phyloP scores from a whole-genome alignment of 176 grass and related monocot species.

The Olyra latifolia region DNA sequence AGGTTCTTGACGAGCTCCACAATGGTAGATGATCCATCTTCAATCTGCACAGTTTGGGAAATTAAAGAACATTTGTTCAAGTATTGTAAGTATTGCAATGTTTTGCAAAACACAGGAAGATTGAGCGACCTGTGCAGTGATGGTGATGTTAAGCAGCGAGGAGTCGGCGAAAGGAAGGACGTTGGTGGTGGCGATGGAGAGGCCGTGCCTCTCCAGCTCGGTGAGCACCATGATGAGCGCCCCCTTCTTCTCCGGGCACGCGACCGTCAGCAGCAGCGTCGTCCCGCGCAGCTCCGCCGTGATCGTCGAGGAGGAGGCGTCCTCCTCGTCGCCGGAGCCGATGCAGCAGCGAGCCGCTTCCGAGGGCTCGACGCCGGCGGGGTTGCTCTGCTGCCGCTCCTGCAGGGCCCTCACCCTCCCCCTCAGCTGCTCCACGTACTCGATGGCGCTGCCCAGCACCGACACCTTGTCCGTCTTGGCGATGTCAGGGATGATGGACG shows the following conservation, averaged over 20 bases:
- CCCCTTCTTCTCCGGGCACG: slow-evolving; percentile 44
- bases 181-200: slow-evolving; percentile 29
- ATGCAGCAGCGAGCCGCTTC: background rate
- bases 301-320: background rate
- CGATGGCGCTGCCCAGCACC: slow-evolving; percentile 22
- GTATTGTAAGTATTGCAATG: no score
- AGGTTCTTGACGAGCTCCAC: slow-evolving; percentile 45
- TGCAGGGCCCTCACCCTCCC: slow-evolving; percentile 21
- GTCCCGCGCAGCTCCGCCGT: slow-evolving; percentile 16
- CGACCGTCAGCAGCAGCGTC: slow-evolving; percentile 22
- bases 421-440: slow-evolving; percentile 26
- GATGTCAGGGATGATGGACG: slow-evolving; percentile 31
- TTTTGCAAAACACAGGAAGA: background rate
- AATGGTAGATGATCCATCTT: slow-evolving; percentile 24
- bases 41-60: slow-evolving; percentile 27
- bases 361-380: no score
- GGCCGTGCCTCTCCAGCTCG: slow-evolving; percentile 36
- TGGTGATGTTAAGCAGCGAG: slow-evolving; percentile 31
- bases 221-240: slow-evolving; percentile 32
- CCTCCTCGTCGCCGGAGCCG: background rate
- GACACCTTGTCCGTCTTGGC: slow-evolving; percentile 47
- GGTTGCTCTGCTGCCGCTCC: background rate
- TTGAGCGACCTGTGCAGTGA: slow-evolving; percentile 26
- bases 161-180: slow-evolving; percentile 7
- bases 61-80: no score